Percentiles rank a stretch among this genome's conserved stretches.
Conservation (phyloP, 73 alveolate species). For the Stentor roeselii region DNA sequence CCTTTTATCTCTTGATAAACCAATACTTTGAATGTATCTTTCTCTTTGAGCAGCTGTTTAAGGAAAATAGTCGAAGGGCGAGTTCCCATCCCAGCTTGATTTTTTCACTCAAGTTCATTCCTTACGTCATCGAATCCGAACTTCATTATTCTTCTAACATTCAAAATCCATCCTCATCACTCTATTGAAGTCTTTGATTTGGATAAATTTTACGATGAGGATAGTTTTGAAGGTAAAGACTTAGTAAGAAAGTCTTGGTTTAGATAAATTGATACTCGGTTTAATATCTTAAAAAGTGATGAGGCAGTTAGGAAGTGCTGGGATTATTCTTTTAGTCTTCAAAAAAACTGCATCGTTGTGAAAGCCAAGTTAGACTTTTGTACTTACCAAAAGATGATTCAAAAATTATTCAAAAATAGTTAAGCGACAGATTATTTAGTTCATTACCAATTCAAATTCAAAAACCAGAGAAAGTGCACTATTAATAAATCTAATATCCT, state of each 20-base stretch:
- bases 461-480: too few species aligned
- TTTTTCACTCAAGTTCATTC: slow-evolving; percentile 60
- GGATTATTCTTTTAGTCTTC: slow-evolving; percentile 25
- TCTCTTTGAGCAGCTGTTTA: slow-evolving; percentile 45
- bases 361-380: too few species aligned
- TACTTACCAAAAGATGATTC: too few species aligned
- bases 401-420: too few species aligned
- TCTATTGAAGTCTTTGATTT: slow-evolving; percentile 48
- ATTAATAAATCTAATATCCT: too few species aligned
- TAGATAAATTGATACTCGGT: background rate
- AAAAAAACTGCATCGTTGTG: too few species aligned
- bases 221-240: background rate
- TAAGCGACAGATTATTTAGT: too few species aligned
- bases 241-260: background rate
- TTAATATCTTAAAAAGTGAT: slow-evolving; percentile 19
- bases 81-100: slow-evolving; percentile 84
- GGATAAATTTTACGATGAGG: background rate
- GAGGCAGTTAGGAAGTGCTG: slow-evolving; percentile 23
- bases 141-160: slow-evolving; percentile 47
- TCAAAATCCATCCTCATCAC: slow-evolving; percentile 87
- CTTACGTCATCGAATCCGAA: slow-evolving; percentile 67
- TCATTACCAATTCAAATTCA: too few species aligned
- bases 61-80: slow-evolving; percentile 80
- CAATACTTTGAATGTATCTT: slow-evolving; percentile 41
- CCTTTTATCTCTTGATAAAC: slow-evolving; percentile 34